Percentiles rank a stretch among this genome's conserved stretches.
These are phyloP conservation scores for Hymenochaete sp. DNA, from an alignment of 1,284 basidiomycete genomes.

Conservation along the genomic window DNA sequence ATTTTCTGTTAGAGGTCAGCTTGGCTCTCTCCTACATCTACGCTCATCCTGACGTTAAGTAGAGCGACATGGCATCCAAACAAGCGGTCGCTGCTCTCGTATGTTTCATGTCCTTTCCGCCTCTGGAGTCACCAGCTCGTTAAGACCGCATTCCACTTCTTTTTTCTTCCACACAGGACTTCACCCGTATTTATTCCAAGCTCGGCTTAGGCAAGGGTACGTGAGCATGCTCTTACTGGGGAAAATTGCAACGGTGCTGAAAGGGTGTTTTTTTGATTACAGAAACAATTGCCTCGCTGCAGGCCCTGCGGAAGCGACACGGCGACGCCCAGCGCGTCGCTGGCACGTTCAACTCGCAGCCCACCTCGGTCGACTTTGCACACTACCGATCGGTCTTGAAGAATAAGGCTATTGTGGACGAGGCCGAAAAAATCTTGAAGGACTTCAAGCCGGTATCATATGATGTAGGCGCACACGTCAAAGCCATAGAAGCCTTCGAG, in stretches of 20 bases:
- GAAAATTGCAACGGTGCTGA: too few species aligned
- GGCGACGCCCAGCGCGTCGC: constrained; percentile 78
- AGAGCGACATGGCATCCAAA: constrained; percentile 67
- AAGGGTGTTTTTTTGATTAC: constrained; percentile 17
- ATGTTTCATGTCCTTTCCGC: constrained; percentile 29
- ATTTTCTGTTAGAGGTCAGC: too few species aligned
- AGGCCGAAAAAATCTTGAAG: constrained; percentile 85
- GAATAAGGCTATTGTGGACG: constrained; percentile 88
- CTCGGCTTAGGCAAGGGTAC: constrained; percentile 89
- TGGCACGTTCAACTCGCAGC: constrained; percentile 61
- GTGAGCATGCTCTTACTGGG: constrained; percentile 19
- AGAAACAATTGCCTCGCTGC: constrained; percentile 86
- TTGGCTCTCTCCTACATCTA: too few species aligned
- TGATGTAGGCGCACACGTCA: constrained; percentile 85
- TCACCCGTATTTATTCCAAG: constrained; percentile 83
- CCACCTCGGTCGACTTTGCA: constrained; percentile 78
- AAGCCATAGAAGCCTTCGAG: constrained; percentile 97
- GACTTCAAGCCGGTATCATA: constrained; percentile 97
- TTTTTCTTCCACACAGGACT: too few species aligned
- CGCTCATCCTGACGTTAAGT: too few species aligned
- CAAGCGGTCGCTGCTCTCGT: constrained; percentile 73
- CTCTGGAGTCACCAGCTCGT: too few species aligned
- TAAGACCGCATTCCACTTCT: constrained; percentile 6
- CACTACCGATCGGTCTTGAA: constrained; percentile 89
- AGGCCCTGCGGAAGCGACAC: constrained; percentile 95